phyloP scores from a whole-genome alignment of 768 basidiomycete genomes.

The Kwoniella sp. region DNA sequence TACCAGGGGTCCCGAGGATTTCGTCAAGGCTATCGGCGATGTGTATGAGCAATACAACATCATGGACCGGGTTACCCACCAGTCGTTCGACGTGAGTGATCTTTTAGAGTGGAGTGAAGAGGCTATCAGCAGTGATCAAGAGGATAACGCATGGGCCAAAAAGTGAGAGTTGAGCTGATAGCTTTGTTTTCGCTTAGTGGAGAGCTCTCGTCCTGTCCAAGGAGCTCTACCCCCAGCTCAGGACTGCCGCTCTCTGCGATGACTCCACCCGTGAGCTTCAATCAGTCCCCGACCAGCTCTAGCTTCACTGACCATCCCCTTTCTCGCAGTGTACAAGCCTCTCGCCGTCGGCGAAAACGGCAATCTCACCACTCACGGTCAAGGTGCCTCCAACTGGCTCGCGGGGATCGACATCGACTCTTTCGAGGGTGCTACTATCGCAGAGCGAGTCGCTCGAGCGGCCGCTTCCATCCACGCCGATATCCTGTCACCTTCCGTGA shows the following conservation, averaged over 20 bases:
- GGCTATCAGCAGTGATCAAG: too few relatives aligned
- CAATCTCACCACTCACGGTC: slow-evolving; percentile 52
- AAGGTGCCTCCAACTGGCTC: slow-evolving; percentile 67
- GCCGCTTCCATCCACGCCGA: slow-evolving; percentile 68
- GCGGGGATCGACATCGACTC: slow-evolving; percentile 66
- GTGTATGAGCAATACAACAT: slow-evolving; percentile 15
- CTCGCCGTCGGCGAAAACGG: slow-evolving; percentile 23
- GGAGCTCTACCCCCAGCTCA: slow-evolving; percentile 64
- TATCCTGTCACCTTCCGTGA: slow-evolving; percentile 68
- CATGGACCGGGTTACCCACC: slow-evolving; percentile 58
- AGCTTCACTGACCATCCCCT: slow-evolving; percentile 46
- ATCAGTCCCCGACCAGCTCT: slow-evolving; percentile 35
- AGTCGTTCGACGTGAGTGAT: slow-evolving; percentile 38
- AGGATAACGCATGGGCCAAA: too few relatives aligned
- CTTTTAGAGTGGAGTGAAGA: slow-evolving; percentile 6
- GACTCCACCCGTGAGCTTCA: slow-evolving; percentile 59
- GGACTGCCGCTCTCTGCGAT: slow-evolving; percentile 69
- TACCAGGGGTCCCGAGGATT: slow-evolving; percentile 47
- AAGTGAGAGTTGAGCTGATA: too few relatives aligned
- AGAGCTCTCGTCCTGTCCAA: slow-evolving; percentile 65
- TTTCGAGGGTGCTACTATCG: slow-evolving; percentile 68
- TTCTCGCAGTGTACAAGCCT: slow-evolving; percentile 42
- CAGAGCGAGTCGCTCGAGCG: slow-evolving; percentile 68
- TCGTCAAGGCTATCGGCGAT: slow-evolving; percentile 37
- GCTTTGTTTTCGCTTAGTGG: slow-evolving; percentile 62